These are phyloP conservation scores for Rhodocollybia butyracea DNA, from an alignment of 768 basidiomycete genomes.

Conservation along the genomic window DNA sequence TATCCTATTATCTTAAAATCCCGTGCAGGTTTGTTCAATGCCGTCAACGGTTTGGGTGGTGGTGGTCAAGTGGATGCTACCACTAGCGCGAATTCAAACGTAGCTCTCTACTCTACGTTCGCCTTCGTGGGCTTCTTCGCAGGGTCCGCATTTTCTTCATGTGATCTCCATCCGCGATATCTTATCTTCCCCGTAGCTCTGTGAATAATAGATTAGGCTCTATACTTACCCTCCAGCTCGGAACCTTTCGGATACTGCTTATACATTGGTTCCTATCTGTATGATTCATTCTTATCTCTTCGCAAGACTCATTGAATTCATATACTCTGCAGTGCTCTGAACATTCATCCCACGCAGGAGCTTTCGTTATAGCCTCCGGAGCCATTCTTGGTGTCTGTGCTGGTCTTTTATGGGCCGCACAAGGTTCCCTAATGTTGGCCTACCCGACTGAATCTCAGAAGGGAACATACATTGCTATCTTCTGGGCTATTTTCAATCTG, in stretches of 20 bases:
- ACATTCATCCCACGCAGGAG: constrained; percentile 62
- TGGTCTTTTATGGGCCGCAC: constrained; percentile 75
- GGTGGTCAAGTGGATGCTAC: constrained; percentile 69
- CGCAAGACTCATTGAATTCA: background rate
- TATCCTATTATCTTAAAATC: constrained; percentile 13
- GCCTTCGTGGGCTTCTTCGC: constrained; percentile 63
- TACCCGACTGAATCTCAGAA: constrained; percentile 82
- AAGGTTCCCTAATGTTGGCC: constrained; percentile 81
- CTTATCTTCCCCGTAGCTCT: constrained; percentile 41
- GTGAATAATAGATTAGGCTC: constrained; percentile 83
- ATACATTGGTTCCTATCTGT: constrained; percentile 75
- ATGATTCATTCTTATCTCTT: constrained; percentile 19
- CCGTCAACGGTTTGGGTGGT: constrained; percentile 75
- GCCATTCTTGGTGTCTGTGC: constrained; percentile 69
- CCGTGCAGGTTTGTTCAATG: constrained; percentile 67
- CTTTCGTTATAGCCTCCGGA: constrained; percentile 70
- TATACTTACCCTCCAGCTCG: constrained; percentile 67
- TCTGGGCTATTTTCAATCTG: constrained; percentile 84
- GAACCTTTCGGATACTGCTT: constrained; percentile 74
- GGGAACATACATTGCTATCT: constrained; percentile 72
- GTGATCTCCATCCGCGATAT: background rate
- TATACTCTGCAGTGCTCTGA: constrained; percentile 48
- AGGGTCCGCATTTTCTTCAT: constrained; percentile 43
- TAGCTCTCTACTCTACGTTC: constrained; percentile 65
- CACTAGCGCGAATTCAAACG: constrained; percentile 67